phyloP scores from a whole-genome alignment of 1,139 yeast species.

The Scheffersomyces illinoinensis region DNA sequence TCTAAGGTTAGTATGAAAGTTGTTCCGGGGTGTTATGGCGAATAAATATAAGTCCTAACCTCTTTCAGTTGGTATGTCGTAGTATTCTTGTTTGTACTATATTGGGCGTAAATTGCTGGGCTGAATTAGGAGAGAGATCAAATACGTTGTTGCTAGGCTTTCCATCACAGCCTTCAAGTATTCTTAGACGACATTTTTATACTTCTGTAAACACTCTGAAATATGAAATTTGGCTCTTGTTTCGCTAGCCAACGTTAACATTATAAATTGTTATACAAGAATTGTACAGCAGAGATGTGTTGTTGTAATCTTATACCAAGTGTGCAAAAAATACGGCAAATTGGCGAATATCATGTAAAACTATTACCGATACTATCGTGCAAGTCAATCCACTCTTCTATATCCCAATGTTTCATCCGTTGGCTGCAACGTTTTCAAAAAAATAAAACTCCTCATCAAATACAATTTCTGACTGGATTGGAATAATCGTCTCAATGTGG shows the following conservation, averaged over 20 bases:
- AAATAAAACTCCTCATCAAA: not conserved
- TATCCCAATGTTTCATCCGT: not conserved
- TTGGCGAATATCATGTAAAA: not conserved
- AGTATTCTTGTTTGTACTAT: not conserved
- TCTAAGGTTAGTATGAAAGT: not conserved
- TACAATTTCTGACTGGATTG: not conserved
- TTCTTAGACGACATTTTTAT: too few species aligned
- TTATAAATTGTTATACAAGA: too few species aligned
- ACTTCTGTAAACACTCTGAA: too few species aligned
- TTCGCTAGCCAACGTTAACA: too few species aligned
- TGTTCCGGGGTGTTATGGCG: not conserved
- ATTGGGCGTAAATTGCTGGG: not conserved
- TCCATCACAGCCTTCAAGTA: too few species aligned
- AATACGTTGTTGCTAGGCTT: too few species aligned
- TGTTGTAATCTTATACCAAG: too few species aligned
- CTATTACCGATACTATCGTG: not conserved
- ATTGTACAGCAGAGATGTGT: too few species aligned
- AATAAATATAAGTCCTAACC: not conserved
- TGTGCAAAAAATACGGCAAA: too few species aligned
- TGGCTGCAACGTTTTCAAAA: not conserved
- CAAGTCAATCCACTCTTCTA: too few species aligned
- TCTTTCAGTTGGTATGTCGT: not conserved
- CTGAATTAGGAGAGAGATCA: not conserved
- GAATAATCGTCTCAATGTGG: not conserved
- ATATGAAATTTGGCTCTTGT: too few species aligned